Percentiles rank a stretch among this genome's conserved stretches.
Evolutionary conservation across 805 yeast genomes (phyloP).

Genomic region (Candida krabiensis): DNA sequence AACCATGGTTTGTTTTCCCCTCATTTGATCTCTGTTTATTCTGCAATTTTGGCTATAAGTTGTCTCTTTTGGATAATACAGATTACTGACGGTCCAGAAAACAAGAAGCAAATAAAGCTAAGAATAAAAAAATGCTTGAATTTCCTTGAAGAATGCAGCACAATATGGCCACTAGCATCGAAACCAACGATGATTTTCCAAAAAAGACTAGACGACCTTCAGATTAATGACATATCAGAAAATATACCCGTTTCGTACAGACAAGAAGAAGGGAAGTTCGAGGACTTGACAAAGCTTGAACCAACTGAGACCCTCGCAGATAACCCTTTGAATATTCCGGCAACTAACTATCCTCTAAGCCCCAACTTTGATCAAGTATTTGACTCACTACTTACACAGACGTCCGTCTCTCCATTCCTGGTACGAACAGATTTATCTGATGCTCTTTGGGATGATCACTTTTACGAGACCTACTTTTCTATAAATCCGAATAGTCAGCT

Average conservation of each 20-base stretch:
- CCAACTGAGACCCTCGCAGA: too few relatives aligned
- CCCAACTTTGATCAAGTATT: conserved; percentile 11
- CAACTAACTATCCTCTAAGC: too few relatives aligned
- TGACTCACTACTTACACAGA: conserved; percentile 8
- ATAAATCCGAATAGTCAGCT: conserved; percentile 6
- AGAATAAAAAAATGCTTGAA: conserved; percentile 5
- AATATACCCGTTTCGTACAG: too few relatives aligned
- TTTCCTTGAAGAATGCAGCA: conserved; percentile 8
- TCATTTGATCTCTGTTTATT: conserved; percentile 46
- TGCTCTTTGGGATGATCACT: conserved; percentile 13
- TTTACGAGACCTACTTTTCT: conserved; percentile 12
- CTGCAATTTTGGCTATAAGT: conserved; percentile 45
- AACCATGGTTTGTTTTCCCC: conserved; percentile 43
- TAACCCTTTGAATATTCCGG: too few relatives aligned
- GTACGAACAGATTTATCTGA: conserved; percentile 11
- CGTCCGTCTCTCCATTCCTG: conserved; percentile 6
- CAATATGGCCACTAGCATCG: conserved; percentile 10
- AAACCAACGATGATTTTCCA: conserved; percentile 12
- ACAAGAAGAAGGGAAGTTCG: too few relatives aligned
- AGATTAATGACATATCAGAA: conserved; percentile 1
- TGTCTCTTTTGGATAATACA: conserved; percentile 30
- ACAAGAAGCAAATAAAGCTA: not conserved
- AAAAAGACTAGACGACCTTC: conserved; percentile 4
- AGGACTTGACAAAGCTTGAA: too few relatives aligned
- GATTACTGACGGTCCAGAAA: not conserved